A percentile compares a stretch with the other conserved stretches of the same genome.
Evolutionary conservation across 345 rosid genomes (phyloP).

Genomic region (Acer saccharum): DNA sequence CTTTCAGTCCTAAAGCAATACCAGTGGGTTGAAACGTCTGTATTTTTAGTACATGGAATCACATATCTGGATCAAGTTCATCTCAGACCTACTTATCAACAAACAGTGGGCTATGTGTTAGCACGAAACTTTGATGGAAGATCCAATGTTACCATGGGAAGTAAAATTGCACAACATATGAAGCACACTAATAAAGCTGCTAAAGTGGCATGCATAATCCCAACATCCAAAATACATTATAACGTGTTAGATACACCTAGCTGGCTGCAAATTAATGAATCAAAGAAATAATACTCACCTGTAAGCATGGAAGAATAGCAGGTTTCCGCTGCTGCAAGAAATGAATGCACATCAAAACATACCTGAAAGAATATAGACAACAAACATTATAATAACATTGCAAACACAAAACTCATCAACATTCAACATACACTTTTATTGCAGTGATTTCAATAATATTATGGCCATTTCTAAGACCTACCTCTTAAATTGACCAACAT

Average conservation of each 20-base stretch:
- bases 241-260: neutral
- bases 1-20: neutral
- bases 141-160: neutral
- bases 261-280: neutral
- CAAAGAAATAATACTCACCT: conserved; percentile 45
- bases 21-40: neutral
- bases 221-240: neutral
- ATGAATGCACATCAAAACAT: conserved; percentile 96
- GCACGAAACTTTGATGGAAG: neutral
- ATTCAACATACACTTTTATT: neutral
- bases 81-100: neutral
- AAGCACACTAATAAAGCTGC: neutral
- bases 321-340: conserved; percentile 90
- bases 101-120: neutral
- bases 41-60: neutral
- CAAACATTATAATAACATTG: neutral
- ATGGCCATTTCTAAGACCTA: neutral
- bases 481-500: conserved; percentile 5
- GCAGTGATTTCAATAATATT: neutral
- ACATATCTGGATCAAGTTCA: neutral
- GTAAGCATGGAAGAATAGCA: conserved; percentile 95
- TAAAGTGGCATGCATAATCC: neutral
- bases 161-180: neutral
- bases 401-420: conserved; percentile 3
- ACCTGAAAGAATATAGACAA: conserved; percentile 48